Evolutionary conservation across 2,329 filamentous ascomycete genomes (phyloP).

Genomic region (Trichoderma atroviride): DNA sequence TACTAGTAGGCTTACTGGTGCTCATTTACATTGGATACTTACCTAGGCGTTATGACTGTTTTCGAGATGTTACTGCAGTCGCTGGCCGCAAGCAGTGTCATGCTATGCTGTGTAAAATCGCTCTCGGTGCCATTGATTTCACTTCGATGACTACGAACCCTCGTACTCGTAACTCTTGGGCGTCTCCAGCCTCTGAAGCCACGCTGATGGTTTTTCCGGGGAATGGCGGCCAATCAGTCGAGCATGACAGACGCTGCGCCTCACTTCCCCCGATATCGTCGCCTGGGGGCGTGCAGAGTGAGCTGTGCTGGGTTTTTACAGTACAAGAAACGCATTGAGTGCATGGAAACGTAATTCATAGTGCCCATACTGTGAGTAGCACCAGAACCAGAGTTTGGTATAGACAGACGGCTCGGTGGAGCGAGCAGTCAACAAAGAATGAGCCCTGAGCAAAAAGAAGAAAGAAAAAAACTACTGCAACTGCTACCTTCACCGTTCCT

Average conservation of each 20-base stretch:
- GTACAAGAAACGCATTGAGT: background rate
- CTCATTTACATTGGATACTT: background rate
- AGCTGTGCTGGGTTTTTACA: background rate
- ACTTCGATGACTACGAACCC: background rate
- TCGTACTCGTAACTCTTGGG: background rate
- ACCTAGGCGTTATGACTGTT: background rate
- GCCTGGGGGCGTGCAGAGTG: background rate
- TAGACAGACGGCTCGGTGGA: background rate
- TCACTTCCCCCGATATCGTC: conserved; percentile 32
- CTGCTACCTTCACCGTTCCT: conserved; percentile 9
- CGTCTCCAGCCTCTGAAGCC: conserved; percentile 1
- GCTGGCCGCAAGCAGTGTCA: conserved; percentile 7
- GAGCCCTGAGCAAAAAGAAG: background rate
- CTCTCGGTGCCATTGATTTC: background rate
- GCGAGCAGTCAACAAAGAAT: conserved; percentile 6
- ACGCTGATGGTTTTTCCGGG: conserved; percentile 20
- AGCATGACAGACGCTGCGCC: conserved; percentile 36
- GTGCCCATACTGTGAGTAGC: background rate
- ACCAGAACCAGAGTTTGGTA: background rate
- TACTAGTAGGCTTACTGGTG: no score
- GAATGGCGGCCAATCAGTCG: conserved; percentile 41
- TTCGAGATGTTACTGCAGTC: background rate
- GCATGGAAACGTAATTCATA: background rate
- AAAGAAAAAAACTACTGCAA: conserved; percentile 7
- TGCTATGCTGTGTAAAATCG: background rate